A percentile compares a stretch with the other conserved stretches of the same genome.
Conservation (phyloP, 441 rosid species). For the Jatropha podagrica region DNA sequence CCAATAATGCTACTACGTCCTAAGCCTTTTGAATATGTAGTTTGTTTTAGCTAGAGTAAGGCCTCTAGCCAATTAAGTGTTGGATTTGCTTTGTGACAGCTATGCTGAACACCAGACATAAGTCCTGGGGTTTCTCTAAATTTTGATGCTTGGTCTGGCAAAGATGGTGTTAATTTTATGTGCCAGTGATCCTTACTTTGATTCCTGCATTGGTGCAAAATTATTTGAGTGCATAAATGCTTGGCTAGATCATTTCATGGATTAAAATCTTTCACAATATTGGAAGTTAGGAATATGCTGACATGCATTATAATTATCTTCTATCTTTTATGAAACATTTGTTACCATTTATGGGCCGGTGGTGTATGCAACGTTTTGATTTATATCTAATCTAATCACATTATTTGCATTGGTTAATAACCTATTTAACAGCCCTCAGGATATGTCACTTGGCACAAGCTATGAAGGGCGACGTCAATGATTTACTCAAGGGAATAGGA, state of each 20-base stretch:
- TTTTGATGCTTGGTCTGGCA: not conserved
- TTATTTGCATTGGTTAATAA: not conserved
- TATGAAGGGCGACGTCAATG: slow-evolving; percentile 54
- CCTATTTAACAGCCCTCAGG: slow-evolving; percentile 36
- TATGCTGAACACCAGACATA: too few relatives aligned
- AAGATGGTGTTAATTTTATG: not conserved
- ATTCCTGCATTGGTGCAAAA: not conserved
- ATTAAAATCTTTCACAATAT: not conserved
- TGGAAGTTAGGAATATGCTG: not conserved
- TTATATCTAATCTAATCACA: not conserved
- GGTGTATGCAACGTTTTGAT: not conserved
- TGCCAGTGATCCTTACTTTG: not conserved
- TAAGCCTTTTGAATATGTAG: not conserved
- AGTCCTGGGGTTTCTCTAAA: too few relatives aligned
- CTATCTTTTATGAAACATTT: not conserved
- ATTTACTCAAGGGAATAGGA: slow-evolving; percentile 52
- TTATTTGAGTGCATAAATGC: not conserved
- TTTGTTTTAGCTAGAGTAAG: not conserved
- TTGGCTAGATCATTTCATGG: slow-evolving; percentile 7
- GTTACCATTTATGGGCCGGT: not conserved
- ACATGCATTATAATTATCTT: not conserved
- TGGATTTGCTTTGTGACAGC: too few relatives aligned
- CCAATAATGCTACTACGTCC: too few relatives aligned
- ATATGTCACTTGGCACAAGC: slow-evolving; percentile 62
- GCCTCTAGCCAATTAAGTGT: too few relatives aligned